A percentile compares a stretch with the other conserved stretches of the same genome.
Evolutionary conservation across 2,329 filamentous ascomycete species (phyloP).

Genomic region (Trichoderma sp.): DNA sequence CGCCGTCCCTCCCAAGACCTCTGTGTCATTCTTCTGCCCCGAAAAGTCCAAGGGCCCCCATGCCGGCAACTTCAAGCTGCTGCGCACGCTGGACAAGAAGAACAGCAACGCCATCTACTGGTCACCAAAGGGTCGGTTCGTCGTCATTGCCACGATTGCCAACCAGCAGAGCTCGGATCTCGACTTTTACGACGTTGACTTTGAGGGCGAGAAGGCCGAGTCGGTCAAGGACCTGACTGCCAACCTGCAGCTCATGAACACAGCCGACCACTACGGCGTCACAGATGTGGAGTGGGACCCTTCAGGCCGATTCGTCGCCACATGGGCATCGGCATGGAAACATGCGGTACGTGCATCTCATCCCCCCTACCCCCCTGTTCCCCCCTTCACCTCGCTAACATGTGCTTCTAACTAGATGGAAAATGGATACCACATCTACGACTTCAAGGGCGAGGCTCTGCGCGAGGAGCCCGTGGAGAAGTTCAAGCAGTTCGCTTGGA

Average conservation of each 20-base stretch:
- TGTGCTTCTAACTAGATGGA: slow-evolving; percentile 70
- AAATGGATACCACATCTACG: slow-evolving; percentile 98
- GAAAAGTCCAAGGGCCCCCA: slow-evolving; percentile 85
- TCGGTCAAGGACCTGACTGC: slow-evolving; percentile 91
- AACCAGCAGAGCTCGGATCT: slow-evolving; percentile 93
- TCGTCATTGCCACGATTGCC: slow-evolving; percentile 88
- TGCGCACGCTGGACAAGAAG: slow-evolving; percentile 96
- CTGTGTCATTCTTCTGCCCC: slow-evolving; percentile 93
- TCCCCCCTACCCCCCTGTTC: not conserved
- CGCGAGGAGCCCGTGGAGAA: slow-evolving; percentile 92
- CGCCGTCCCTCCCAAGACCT: slow-evolving; percentile 88
- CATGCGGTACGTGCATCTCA: slow-evolving; percentile 70
- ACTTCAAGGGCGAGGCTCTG: slow-evolving; percentile 87
- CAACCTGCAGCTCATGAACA: slow-evolving; percentile 93
- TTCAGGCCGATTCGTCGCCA: slow-evolving; percentile 90
- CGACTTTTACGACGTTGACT: slow-evolving; percentile 97
- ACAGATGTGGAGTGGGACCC: slow-evolving; percentile 99
- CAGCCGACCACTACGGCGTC: slow-evolving; percentile 92
- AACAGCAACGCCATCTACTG: slow-evolving; percentile 99
- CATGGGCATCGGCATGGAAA: slow-evolving; percentile 93
- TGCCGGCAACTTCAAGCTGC: slow-evolving; percentile 93
- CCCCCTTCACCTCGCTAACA: not conserved
- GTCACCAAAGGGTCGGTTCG: slow-evolving; percentile 93
- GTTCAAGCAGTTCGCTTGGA: slow-evolving; percentile 97
- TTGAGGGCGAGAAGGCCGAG: slow-evolving; percentile 94